Conservation (phyloP, 306 rosid genomes). For the Morella rubra region DNA sequence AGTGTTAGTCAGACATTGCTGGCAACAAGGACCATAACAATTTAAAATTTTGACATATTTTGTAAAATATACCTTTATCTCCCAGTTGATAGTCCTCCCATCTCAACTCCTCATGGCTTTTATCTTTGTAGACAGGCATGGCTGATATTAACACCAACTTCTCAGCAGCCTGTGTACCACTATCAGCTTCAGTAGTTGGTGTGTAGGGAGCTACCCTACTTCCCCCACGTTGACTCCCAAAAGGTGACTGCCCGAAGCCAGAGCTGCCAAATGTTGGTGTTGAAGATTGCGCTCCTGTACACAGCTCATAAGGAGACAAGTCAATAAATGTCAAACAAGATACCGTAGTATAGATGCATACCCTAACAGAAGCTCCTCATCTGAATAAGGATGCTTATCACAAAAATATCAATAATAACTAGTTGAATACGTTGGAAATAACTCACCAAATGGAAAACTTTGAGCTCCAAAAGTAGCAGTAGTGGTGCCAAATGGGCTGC, state of each 20-base stretch:
- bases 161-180: conserved; percentile 53
- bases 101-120: conserved; percentile 94
- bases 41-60: background rate
- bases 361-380: background rate
- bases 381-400: background rate
- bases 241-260: conserved; percentile 70
- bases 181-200: conserved; percentile 73
- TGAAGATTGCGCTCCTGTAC: conserved; percentile 69
- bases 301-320: conserved; percentile 18
- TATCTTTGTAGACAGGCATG: conserved; percentile 83
- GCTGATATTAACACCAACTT: conserved; percentile 93
- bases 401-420: background rate
- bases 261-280: conserved; percentile 56
- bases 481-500: conserved; percentile 62
- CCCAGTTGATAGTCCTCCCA: conserved; percentile 97
- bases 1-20: conserved; percentile 7
- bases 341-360: background rate
- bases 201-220: conserved; percentile 71
- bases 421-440: background rate
- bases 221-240: conserved; percentile 85
- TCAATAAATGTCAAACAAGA: conserved; percentile 13
- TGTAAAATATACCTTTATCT: conserved; percentile 61
- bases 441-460: conserved; percentile 81
- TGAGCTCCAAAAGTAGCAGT: conserved; percentile 75
- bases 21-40: conserved; percentile 5